Conservation (phyloP, 1,139 yeast genomes). For the Geotrichum klebahnii region DNA sequence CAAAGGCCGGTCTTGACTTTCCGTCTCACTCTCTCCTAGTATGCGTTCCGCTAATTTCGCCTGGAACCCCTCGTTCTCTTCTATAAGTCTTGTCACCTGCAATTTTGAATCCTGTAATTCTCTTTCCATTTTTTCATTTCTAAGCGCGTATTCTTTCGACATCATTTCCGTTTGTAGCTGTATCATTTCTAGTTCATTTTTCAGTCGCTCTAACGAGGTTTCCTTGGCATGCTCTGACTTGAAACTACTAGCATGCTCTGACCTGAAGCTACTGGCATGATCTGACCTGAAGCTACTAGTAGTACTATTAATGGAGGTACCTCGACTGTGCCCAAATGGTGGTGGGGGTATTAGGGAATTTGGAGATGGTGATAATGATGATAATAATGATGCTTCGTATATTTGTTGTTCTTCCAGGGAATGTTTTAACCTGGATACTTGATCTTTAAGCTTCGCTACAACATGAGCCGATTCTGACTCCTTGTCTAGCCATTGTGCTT, state of each 20-base stretch:
- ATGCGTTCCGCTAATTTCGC: conserved; percentile 37
- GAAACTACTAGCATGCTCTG: not conserved
- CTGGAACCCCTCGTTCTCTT: conserved; percentile 40
- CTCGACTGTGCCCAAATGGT: conserved; percentile 12
- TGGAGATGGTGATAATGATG: not conserved
- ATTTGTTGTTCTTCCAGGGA: conserved; percentile 1
- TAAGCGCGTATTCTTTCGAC: conserved; percentile 33
- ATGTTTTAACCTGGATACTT: conserved; percentile 11
- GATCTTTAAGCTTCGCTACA: conserved; percentile 24
- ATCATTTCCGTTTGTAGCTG: conserved; percentile 36
- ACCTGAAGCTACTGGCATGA: not conserved
- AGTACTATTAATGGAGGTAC: conserved; percentile 13
- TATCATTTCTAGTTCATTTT: conserved; percentile 29
- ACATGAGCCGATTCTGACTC: conserved; percentile 31
- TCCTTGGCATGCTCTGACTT: conserved; percentile 10
- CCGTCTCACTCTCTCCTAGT: conserved; percentile 20
- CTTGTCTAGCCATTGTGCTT: conserved; percentile 36
- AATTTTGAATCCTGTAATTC: conserved; percentile 33
- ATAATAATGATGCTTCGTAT: not conserved
- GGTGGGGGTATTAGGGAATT: not conserved
- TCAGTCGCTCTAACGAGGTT: conserved; percentile 25
- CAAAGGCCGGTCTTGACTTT: conserved; percentile 28
- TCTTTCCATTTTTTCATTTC: conserved; percentile 32
- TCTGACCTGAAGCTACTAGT: not conserved
- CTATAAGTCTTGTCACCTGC: conserved; percentile 33